Conservation (phyloP, 1,284 basidiomycete genomes). For the Somion occarium region DNA sequence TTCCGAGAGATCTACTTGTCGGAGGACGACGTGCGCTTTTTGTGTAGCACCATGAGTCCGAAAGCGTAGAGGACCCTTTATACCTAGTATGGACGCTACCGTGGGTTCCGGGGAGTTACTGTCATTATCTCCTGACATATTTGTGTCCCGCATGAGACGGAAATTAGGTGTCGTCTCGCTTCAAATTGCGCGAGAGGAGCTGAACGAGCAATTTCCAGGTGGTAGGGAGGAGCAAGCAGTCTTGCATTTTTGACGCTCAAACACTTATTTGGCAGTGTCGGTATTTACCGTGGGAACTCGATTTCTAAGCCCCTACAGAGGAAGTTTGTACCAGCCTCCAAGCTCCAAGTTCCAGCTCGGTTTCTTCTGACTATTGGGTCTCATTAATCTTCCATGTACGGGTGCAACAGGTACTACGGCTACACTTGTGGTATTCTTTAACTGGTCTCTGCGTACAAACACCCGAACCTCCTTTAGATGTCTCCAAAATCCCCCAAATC, state of each 20-base stretch:
- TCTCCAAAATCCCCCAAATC: too few relatives aligned
- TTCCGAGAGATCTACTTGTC: conserved; percentile 47
- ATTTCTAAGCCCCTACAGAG: too few relatives aligned
- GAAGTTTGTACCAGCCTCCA: too few relatives aligned
- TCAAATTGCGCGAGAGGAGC: conserved; percentile 13
- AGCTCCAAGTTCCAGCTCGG: too few relatives aligned
- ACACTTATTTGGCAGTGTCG: not conserved
- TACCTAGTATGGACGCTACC: conserved; percentile 47
- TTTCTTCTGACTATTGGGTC: too few relatives aligned
- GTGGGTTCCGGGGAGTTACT: conserved; percentile 20
- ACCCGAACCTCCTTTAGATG: too few relatives aligned
- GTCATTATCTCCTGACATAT: conserved; percentile 7
- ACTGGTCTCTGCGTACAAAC: too few relatives aligned
- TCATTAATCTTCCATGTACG: too few relatives aligned
- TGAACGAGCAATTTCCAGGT: not conserved
- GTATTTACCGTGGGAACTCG: not conserved
- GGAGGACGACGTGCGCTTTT: conserved; percentile 54
- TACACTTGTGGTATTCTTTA: too few relatives aligned
- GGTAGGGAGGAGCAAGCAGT: not conserved
- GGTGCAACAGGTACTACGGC: too few relatives aligned
- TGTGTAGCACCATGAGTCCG: conserved; percentile 51
- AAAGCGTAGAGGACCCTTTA: conserved; percentile 51
- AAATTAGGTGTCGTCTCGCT: conserved; percentile 8
- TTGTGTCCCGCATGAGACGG: conserved; percentile 5
- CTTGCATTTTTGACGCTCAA: not conserved